Percentiles rank a stretch among this genome's conserved stretches.
phyloP scores from a whole-genome alignment of 768 basidiomycete species.

The Leucocoprinus sp. region DNA sequence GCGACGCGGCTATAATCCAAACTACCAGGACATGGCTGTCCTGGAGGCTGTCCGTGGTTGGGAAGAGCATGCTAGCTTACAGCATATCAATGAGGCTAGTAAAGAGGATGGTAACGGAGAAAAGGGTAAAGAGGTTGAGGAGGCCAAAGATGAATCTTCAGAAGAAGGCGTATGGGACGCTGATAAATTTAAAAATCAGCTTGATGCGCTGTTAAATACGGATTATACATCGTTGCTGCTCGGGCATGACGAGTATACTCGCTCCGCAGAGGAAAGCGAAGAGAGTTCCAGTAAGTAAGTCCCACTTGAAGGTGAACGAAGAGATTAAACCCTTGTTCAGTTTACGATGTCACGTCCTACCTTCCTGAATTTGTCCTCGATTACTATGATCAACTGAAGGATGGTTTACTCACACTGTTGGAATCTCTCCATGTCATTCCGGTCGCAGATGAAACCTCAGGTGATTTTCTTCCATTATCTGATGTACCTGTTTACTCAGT shows the following conservation, averaged over 20 bases:
- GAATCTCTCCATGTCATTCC: slow-evolving; percentile 52
- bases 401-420: slow-evolving; percentile 54
- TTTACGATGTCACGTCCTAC: slow-evolving; percentile 74
- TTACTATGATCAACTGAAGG: slow-evolving; percentile 60
- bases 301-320: neutral
- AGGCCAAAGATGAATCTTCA: slow-evolving; percentile 36
- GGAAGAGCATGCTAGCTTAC: slow-evolving; percentile 65
- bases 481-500: neutral
- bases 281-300: slow-evolving; percentile 47
- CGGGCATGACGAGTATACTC: slow-evolving; percentile 66
- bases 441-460: slow-evolving; percentile 29
- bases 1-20: slow-evolving; percentile 87
- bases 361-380: slow-evolving; percentile 77
- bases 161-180: slow-evolving; percentile 58
- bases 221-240: slow-evolving; percentile 74
- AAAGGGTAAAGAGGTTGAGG: slow-evolving; percentile 24
- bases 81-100: slow-evolving; percentile 62
- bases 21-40: slow-evolving; percentile 99
- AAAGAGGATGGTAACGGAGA: slow-evolving; percentile 33
- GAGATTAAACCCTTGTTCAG: slow-evolving; percentile 30
- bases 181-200: slow-evolving; percentile 46
- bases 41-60: slow-evolving; percentile 94
- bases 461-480: slow-evolving; percentile 19
- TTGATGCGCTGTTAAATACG: slow-evolving; percentile 47
- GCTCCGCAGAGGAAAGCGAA: slow-evolving; percentile 28